phyloP scores from a whole-genome alignment of 805 yeast genomes.

The Clavispora santaluciae region DNA sequence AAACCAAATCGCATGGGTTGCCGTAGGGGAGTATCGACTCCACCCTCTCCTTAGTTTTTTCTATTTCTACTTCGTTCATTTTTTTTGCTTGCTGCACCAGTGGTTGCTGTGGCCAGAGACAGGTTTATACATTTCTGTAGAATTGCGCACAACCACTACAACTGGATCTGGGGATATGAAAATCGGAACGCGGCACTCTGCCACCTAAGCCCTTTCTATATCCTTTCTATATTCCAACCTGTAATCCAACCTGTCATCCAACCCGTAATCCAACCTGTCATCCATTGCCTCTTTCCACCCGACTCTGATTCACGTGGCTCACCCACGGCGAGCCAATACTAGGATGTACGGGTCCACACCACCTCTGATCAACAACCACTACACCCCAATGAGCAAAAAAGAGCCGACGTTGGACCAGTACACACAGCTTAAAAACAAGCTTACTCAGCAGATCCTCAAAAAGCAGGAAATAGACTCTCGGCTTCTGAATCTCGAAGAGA shows the following conservation, averaged over 20 bases:
- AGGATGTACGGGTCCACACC: background rate
- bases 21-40: too few species aligned
- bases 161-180: background rate
- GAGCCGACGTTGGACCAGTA: conserved; percentile 45
- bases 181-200: background rate
- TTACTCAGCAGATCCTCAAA: conserved; percentile 56
- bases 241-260: too few species aligned
- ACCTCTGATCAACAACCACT: background rate
- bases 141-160: background rate
- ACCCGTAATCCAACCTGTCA: too few species aligned
- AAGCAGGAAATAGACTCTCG: conserved; percentile 64
- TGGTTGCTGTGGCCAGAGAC: too few species aligned
- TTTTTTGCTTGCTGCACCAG: background rate
- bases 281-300: too few species aligned
- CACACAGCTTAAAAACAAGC: conserved; percentile 58
- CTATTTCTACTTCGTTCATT: background rate
- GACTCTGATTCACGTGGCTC: too few species aligned
- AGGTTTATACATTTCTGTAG: too few species aligned
- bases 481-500: conserved; percentile 64
- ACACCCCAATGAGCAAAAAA: conserved; percentile 13
- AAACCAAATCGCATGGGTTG: too few species aligned
- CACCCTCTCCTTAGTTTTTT: background rate
- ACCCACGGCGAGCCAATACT: too few species aligned
- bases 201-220: too few species aligned
- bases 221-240: too few species aligned